Conservation (phyloP, 2,329 filamentous ascomycete genomes). For the Botrytis paeoniae region DNA sequence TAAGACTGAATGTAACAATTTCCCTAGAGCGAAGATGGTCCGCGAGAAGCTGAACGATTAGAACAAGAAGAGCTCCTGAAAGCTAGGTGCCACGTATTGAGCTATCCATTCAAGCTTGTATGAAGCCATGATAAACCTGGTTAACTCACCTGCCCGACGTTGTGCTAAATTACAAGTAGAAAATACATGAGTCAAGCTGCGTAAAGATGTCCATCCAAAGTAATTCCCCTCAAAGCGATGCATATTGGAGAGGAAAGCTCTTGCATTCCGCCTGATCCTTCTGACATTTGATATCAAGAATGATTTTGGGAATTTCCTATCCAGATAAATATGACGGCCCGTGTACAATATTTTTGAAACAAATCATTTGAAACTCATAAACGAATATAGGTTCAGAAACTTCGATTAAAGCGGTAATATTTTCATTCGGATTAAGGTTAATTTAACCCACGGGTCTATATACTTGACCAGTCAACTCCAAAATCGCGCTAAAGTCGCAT, state of each 20-base stretch:
- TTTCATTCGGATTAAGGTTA: too few species aligned
- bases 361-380: too few species aligned
- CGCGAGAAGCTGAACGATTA: background rate
- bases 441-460: background rate
- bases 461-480: background rate
- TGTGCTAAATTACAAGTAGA: background rate
- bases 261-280: background rate
- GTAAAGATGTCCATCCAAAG: background rate
- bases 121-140: background rate
- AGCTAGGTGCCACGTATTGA: background rate
- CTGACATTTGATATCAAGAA: too few species aligned
- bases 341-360: too few species aligned
- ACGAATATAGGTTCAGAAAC: too few species aligned
- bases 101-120: accelerated
- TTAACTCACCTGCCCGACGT: background rate
- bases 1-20: background rate
- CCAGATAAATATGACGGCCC: too few species aligned
- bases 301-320: too few species aligned
- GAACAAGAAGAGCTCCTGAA: background rate
- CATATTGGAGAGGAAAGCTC: background rate
- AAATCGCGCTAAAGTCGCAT: accelerated
- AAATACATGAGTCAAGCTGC: background rate
- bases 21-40: background rate
- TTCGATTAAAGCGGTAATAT: too few species aligned
- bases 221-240: background rate